A percentile compares a stretch with the other conserved stretches of the same genome.
Conservation (phyloP, 805 yeast species). For the Ogataea glucozyma region DNA sequence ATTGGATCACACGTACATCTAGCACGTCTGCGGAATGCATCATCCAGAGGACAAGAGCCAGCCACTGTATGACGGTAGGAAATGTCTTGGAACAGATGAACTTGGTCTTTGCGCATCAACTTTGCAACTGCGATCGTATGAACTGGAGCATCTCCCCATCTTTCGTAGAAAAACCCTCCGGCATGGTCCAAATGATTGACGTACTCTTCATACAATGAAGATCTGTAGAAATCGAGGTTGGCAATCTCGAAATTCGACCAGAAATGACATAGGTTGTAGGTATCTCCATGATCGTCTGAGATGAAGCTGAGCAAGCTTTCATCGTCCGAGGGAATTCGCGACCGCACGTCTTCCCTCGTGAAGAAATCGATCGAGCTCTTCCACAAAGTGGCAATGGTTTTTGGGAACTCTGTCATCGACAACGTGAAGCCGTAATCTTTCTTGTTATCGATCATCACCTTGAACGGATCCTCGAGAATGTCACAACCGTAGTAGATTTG, state of each 20-base stretch:
- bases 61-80: conserved; percentile 84
- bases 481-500: conserved; percentile 53
- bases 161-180: conserved; percentile 83
- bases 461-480: conserved; percentile 55
- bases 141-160: conserved; percentile 83
- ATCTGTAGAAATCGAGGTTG: conserved; percentile 63
- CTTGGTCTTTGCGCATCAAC: conserved; percentile 55
- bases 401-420: conserved; percentile 59
- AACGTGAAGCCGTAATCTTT: conserved; percentile 55
- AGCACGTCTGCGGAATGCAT: conserved; percentile 49
- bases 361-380: conserved; percentile 46
- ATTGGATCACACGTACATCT: conserved; percentile 73
- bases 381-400: conserved; percentile 60
- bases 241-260: conserved; percentile 84
- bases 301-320: conserved; percentile 58
- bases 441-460: conserved; percentile 49
- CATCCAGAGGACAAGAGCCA: conserved; percentile 74
- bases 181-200: conserved; percentile 62
- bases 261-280: conserved; percentile 76
- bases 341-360: conserved; percentile 23
- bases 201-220: conserved; percentile 54
- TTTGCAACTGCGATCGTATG: conserved; percentile 47
- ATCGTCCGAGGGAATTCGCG: conserved; percentile 21
- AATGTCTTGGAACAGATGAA: conserved; percentile 78
- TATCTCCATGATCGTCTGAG: conserved; percentile 60